Evolutionary conservation across 768 basidiomycete genomes (phyloP).

Genomic region (Cytidiella melzeri): DNA sequence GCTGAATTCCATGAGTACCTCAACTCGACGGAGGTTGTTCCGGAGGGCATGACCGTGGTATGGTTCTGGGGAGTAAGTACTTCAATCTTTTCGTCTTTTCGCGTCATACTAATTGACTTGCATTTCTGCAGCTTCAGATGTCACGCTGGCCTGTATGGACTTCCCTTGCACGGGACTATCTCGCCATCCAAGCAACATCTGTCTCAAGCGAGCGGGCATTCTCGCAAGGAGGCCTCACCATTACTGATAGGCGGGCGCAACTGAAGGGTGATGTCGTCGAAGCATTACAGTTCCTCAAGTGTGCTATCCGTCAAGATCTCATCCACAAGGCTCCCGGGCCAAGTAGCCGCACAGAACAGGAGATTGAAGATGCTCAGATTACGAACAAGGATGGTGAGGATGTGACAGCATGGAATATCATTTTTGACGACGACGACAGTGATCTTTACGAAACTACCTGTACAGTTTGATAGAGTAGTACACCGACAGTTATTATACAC

Average conservation of each 20-base stretch:
- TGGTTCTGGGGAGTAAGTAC: constrained; percentile 25
- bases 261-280: constrained; percentile 22
- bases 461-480: too few species aligned
- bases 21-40: constrained; percentile 1
- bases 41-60: constrained; percentile 7
- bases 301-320: constrained; percentile 14
- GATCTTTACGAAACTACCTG: too few species aligned
- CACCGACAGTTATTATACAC: too few species aligned
- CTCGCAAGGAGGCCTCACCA: too few species aligned
- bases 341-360: neutral
- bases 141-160: too few species aligned
- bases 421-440: neutral
- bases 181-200: too few species aligned
- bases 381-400: neutral
- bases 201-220: too few species aligned
- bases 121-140: too few species aligned
- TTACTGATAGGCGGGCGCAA: constrained; percentile 18
- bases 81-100: too few species aligned
- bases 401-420: neutral
- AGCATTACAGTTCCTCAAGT: constrained; percentile 22
- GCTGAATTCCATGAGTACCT: constrained; percentile 3
- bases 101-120: too few species aligned
- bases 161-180: too few species aligned
- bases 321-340: constrained; percentile 4
- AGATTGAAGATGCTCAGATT: neutral